Percentiles rank a stretch among this genome's conserved stretches.
phyloP scores from a whole-genome alignment of 2,329 filamentous ascomycete species.

The Thielaviopsis populi region DNA sequence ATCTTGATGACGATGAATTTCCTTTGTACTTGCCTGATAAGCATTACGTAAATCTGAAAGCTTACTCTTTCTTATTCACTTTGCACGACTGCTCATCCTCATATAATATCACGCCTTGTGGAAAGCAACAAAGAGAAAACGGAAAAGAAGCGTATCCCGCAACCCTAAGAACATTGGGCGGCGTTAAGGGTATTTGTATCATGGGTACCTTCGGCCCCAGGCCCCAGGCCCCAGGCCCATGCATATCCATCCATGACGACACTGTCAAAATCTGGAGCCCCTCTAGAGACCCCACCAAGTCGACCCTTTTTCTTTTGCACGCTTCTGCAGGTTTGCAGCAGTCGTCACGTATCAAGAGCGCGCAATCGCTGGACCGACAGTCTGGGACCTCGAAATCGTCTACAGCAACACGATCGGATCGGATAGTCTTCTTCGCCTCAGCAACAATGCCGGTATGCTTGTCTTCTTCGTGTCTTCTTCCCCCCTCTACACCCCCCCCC shows the following conservation, averaged over 20 bases:
- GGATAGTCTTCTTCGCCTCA: background rate
- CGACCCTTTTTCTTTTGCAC: background rate
- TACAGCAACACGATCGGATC: background rate
- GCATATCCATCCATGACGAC: too few relatives aligned
- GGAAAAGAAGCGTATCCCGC: background rate
- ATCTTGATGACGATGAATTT: conserved; percentile 4
- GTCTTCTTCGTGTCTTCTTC: background rate
- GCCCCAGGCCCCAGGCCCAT: too few relatives aligned
- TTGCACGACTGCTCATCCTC: too few relatives aligned
- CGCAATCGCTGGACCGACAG: background rate
- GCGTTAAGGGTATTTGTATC: background rate
- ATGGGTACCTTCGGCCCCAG: background rate
- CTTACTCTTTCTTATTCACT: background rate
- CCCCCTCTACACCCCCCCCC: background rate
- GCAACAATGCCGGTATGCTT: background rate
- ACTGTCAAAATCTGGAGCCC: conserved; percentile 6
- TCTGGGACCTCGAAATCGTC: background rate
- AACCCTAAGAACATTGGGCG: background rate
- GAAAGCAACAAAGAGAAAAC: too few relatives aligned
- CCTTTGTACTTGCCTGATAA: background rate
- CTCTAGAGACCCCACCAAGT: conserved; percentile 5
- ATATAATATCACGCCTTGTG: too few relatives aligned
- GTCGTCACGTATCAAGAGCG: background rate
- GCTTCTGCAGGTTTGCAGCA: background rate
- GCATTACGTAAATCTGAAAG: background rate